These are phyloP conservation scores for Solanum corneliomulleri DNA, from an alignment of 257 asterid genomes.

Conservation along the genomic window DNA sequence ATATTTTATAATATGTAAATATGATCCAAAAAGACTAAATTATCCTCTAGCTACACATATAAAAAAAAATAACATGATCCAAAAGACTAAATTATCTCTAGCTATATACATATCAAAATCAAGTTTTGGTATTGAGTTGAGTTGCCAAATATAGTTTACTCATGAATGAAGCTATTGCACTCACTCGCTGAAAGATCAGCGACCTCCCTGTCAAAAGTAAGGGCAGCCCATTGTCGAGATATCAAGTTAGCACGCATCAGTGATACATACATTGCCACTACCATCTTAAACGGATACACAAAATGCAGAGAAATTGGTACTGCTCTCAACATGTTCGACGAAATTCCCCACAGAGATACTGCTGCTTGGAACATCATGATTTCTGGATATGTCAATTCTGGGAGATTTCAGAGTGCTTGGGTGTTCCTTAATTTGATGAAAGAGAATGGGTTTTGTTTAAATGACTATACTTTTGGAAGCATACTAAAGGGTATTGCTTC, in stretches of 20 bases:
- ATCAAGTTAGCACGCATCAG: slow-evolving; percentile 30
- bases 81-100: too few relatives aligned
- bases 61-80: too few relatives aligned
- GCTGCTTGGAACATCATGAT: slow-evolving; percentile 80
- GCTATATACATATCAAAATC: too few relatives aligned
- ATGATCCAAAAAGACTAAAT: too few relatives aligned
- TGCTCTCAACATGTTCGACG: slow-evolving; percentile 65
- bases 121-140: too few relatives aligned
- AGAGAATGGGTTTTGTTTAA: slow-evolving; percentile 27
- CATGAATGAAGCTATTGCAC: slow-evolving; percentile 47
- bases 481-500: slow-evolving; percentile 58
- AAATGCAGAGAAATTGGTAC: slow-evolving; percentile 33
- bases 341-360: slow-evolving; percentile 61
- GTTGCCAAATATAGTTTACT: not conserved
- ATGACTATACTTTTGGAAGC: slow-evolving; percentile 69
- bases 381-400: slow-evolving; percentile 46
- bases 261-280: slow-evolving; percentile 44
- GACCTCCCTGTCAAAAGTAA: slow-evolving; percentile 19
- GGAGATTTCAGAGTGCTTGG: slow-evolving; percentile 41
- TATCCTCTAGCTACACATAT: too few relatives aligned
- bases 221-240: slow-evolving; percentile 42
- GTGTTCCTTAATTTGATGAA: slow-evolving; percentile 48
- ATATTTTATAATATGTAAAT: too few relatives aligned
- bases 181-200: not conserved
- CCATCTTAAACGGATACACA: slow-evolving; percentile 35